Conservation (phyloP, 2,329 filamentous ascomycete species). For the Stagonosporopsis vannaccii region DNA sequence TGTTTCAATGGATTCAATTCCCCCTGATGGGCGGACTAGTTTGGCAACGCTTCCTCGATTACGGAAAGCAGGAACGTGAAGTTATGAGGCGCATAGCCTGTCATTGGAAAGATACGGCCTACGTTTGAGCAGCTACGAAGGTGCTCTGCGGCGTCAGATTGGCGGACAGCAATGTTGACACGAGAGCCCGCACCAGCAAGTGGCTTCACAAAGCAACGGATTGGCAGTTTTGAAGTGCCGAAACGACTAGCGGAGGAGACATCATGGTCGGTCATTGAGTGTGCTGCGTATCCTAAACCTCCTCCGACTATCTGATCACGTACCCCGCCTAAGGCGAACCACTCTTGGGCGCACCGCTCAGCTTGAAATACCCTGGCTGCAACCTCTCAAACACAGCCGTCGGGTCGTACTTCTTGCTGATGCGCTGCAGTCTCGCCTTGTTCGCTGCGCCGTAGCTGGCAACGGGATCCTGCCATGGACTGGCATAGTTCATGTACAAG, state of each 20-base stretch:
- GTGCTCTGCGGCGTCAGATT: too few relatives aligned
- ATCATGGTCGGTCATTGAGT: neutral
- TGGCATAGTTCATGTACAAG: constrained; percentile 59
- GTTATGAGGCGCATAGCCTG: too few relatives aligned
- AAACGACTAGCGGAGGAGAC: neutral
- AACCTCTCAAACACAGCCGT: constrained; percentile 28
- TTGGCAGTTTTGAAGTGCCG: too few relatives aligned
- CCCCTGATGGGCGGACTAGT: too few relatives aligned
- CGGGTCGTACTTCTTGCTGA: constrained; percentile 32
- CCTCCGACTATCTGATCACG: neutral
- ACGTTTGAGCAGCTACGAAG: too few relatives aligned
- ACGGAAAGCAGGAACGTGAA: too few relatives aligned
- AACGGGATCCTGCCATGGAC: constrained; percentile 52
- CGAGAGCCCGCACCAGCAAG: too few relatives aligned
- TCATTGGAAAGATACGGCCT: too few relatives aligned
- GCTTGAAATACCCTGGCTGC: constrained; percentile 34
- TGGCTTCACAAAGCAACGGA: too few relatives aligned
- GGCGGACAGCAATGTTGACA: too few relatives aligned
- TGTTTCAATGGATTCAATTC: too few relatives aligned
- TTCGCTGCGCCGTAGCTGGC: constrained; percentile 53
- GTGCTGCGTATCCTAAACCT: neutral
- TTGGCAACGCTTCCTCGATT: too few relatives aligned
- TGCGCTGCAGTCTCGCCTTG: constrained; percentile 26
- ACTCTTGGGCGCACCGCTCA: constrained; percentile 25
- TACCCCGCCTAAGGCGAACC: neutral